Conservation (phyloP, 805 yeast species). For the Candida awuae region DNA sequence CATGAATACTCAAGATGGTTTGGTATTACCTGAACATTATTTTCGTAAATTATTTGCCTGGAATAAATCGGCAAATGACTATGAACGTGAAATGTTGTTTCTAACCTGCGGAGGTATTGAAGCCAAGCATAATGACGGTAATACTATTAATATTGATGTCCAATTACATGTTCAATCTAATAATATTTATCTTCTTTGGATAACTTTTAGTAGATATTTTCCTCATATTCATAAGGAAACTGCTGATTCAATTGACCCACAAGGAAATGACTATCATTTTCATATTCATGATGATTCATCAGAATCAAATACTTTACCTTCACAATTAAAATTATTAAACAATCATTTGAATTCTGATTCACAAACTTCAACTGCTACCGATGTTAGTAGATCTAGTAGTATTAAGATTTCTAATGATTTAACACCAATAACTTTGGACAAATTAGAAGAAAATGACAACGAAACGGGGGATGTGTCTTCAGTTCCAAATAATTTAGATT, state of each 20-base stretch:
- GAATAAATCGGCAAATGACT: slow-evolving; percentile 20
- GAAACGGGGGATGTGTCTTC: too few relatives aligned
- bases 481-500: too few relatives aligned
- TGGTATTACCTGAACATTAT: slow-evolving; percentile 86
- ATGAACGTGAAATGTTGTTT: slow-evolving; percentile 44
- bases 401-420: slow-evolving; percentile 9
- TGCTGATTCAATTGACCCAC: background rate
- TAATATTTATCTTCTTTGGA: slow-evolving; percentile 66
- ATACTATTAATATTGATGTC: slow-evolving; percentile 57
- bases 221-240: background rate
- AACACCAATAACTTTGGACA: slow-evolving; percentile 3
- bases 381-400: slow-evolving; percentile 22
- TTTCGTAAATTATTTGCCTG: slow-evolving; percentile 63
- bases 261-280: background rate
- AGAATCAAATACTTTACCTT: slow-evolving; percentile 31
- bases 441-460: background rate
- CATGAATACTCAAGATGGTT: slow-evolving; percentile 44
- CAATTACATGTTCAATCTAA: slow-evolving; percentile 65
- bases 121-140: slow-evolving; percentile 68
- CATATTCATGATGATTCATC: slow-evolving; percentile 5
- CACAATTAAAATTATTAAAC: slow-evolving; percentile 45
- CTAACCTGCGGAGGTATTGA: slow-evolving; percentile 56
- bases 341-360: slow-evolving; percentile 19
- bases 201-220: slow-evolving; percentile 62
- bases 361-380: slow-evolving; percentile 15